Evolutionary conservation across 805 yeast genomes (phyloP), one percentile per base, ranked within the genome.

Genomic region (Spathaspora girioi): DNA sequence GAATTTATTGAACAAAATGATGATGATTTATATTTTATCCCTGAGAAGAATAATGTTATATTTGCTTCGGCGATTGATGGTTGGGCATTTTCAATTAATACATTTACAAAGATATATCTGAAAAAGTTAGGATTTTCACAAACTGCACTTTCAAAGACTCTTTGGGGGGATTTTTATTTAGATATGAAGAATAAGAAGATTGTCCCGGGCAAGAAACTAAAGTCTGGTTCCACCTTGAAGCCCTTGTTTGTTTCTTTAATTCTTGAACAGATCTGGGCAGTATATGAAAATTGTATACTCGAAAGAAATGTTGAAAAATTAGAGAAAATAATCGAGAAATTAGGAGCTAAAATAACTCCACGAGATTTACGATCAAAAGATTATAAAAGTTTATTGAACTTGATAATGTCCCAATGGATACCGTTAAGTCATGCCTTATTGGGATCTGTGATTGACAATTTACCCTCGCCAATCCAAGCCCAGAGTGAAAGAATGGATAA

Each of bases 51-150:
- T 63, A 93, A 93, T 62, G 97, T 93, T 5, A 82, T 93, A 0
- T 93, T 93, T 73, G 93, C 96, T 0, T 78, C 82, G 27, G 99
- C 99, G 1, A 76, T 87, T 17, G 99, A 94, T 69, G 98, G 98
- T 11, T 94, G 99, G 98, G 99, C 98, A 1, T 94, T 94, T 67
- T 87, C 89, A 43, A 76, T 94, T 47, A 82, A 89, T 48, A 97
- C 94, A 57, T 88, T 94, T 68, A 88, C 97, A 7, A 84, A 87
- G 51, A 83, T 94, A 32, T 89, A 90, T 65, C 94, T 87, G 69
- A 81, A 82, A 46, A 90, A 90, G 60, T 72, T 93, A 17, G 97
- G 96, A 0, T 86, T 93, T 57, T 87, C 89, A 56, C 83, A 91
- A 55, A 82, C 82, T 17, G 89, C 82, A 49, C 76, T 94, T 44